Percentiles rank a stretch among this genome's conserved stretches.
Evolutionary conservation across 208 protist species (phyloP).

Genomic region (Leptomonas pyrrhocoris): DNA sequence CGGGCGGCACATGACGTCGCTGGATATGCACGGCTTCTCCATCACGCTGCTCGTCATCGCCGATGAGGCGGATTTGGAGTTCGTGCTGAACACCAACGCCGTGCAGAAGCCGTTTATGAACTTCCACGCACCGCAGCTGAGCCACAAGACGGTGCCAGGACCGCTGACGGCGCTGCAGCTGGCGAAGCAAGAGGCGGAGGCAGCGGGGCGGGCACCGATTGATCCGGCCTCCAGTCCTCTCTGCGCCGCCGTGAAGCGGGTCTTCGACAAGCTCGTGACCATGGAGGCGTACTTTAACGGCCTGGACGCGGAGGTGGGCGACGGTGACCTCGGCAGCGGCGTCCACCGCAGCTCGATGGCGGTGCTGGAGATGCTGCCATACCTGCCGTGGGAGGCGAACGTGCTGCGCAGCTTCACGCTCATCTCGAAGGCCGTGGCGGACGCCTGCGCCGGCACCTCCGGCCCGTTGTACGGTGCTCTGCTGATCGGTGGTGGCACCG

Average conservation of each 20-base stretch:
- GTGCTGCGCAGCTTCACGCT: slow-evolving; percentile 43
- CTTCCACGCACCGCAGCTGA: slow-evolving; percentile 46
- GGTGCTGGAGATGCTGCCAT: slow-evolving; percentile 41
- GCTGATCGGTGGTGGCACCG: slow-evolving; percentile 43
- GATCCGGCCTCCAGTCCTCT: slow-evolving; percentile 14
- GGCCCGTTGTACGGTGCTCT: slow-evolving; percentile 72
- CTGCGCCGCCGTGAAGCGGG: slow-evolving; percentile 12
- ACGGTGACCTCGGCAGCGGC: slow-evolving; percentile 71
- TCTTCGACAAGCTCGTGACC: slow-evolving; percentile 40
- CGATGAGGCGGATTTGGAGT: slow-evolving; percentile 42
- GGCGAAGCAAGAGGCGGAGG: slow-evolving; percentile 34
- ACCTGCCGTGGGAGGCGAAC: slow-evolving; percentile 48
- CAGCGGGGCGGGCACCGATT: background rate
- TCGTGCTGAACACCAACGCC: slow-evolving; percentile 42
- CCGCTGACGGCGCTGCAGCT: slow-evolving; percentile 47
- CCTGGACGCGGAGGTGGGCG: slow-evolving; percentile 64
- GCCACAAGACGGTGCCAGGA: slow-evolving; percentile 22
- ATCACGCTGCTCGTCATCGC: slow-evolving; percentile 64
- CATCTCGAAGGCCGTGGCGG: slow-evolving; percentile 56
- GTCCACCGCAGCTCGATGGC: slow-evolving; percentile 41
- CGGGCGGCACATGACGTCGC: slow-evolving; percentile 85
- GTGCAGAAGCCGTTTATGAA: slow-evolving; percentile 53
- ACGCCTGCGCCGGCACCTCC: slow-evolving; percentile 61
- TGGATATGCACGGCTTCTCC: slow-evolving; percentile 90
- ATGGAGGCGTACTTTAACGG: slow-evolving; percentile 52